Conservation (phyloP, 2,329 filamentous ascomycete genomes). For the Colletotrichum sidae region DNA sequence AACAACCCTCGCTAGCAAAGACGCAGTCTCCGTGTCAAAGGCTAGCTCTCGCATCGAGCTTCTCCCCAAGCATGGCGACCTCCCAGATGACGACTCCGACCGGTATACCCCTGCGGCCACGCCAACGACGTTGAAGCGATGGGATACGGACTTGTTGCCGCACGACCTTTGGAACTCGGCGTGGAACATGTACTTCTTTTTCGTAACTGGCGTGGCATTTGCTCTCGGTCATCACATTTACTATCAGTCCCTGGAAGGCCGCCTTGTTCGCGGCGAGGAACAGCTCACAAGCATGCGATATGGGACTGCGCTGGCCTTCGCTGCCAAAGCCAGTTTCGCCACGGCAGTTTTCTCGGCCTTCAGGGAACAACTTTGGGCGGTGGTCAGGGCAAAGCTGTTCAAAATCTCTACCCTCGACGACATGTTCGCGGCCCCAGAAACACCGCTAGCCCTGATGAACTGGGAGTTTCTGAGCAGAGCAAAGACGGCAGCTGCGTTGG, state of each 20-base stretch:
- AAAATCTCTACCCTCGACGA: conserved; percentile 39
- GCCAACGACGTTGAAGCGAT: neutral
- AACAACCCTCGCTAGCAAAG: too few relatives aligned
- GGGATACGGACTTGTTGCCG: neutral
- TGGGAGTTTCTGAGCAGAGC: conserved; percentile 45
- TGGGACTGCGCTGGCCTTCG: conserved; percentile 49
- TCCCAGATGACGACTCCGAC: too few relatives aligned
- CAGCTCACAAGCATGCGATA: conserved; percentile 49
- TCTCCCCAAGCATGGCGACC: too few relatives aligned
- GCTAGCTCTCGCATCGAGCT: too few relatives aligned
- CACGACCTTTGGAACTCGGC: conserved; percentile 49
- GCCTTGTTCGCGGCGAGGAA: conserved; percentile 40
- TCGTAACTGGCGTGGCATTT: conserved; percentile 45
- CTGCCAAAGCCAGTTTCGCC: conserved; percentile 49
- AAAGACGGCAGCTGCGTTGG: conserved; percentile 47
- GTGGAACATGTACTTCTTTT: conserved; percentile 49
- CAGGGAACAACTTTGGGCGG: conserved; percentile 35
- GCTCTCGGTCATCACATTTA: conserved; percentile 50
- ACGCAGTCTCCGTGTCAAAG: too few relatives aligned
- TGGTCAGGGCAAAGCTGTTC: conserved; percentile 31
- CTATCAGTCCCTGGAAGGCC: conserved; percentile 45
- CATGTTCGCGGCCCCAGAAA: conserved; percentile 47
- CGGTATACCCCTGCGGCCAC: too few relatives aligned
- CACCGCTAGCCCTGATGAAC: conserved; percentile 43
- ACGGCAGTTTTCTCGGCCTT: conserved; percentile 45